Percentiles rank a stretch among this genome's conserved stretches.
Conservation (phyloP, 257 asterid species). For the Orobanche coerulescens region DNA sequence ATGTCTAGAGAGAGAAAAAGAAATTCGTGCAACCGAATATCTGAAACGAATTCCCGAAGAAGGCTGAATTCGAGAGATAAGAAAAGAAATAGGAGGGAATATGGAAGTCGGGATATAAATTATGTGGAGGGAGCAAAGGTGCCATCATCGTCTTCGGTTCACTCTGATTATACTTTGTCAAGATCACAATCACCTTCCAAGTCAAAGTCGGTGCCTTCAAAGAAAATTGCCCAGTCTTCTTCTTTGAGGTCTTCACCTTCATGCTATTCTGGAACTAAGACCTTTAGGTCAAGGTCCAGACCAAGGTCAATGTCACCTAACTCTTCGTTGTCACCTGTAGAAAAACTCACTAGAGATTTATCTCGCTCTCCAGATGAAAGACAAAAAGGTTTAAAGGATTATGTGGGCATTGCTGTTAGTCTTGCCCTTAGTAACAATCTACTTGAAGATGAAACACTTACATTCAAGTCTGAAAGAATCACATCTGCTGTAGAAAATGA, state of each 20-base stretch:
- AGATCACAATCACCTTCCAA: slow-evolving; percentile 30
- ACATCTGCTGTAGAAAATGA: slow-evolving; percentile 15
- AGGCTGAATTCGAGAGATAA: slow-evolving; percentile 22
- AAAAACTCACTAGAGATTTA: slow-evolving; percentile 18
- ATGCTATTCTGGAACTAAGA: slow-evolving; percentile 21
- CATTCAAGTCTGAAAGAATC: slow-evolving; percentile 12
- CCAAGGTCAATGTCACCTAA: slow-evolving; percentile 28
- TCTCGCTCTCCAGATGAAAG: slow-evolving; percentile 26
- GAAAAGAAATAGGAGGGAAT: slow-evolving; percentile 28
- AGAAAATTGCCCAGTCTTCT: slow-evolving; percentile 21
- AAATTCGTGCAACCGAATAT: slow-evolving; percentile 7
- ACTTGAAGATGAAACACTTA: slow-evolving; percentile 17
- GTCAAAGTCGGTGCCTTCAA: slow-evolving; percentile 10
- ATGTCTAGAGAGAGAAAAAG: slow-evolving; percentile 22
- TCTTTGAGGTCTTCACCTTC: slow-evolving; percentile 31
- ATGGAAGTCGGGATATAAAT: slow-evolving; percentile 22
- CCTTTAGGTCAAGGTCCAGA: slow-evolving; percentile 6
- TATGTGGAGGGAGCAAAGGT: slow-evolving; percentile 27
- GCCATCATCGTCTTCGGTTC: slow-evolving; percentile 30
- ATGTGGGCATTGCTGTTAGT: slow-evolving; percentile 19
- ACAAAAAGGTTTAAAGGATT: slow-evolving; percentile 18
- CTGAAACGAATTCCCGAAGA: slow-evolving; percentile 16
- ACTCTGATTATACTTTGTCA: slow-evolving; percentile 35
- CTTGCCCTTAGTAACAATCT: slow-evolving; percentile 12
- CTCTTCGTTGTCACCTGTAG: slow-evolving; percentile 19